Evolutionary conservation across 2,329 filamentous ascomycete species (phyloP).

Genomic region (Fusarium nematophilum): DNA sequence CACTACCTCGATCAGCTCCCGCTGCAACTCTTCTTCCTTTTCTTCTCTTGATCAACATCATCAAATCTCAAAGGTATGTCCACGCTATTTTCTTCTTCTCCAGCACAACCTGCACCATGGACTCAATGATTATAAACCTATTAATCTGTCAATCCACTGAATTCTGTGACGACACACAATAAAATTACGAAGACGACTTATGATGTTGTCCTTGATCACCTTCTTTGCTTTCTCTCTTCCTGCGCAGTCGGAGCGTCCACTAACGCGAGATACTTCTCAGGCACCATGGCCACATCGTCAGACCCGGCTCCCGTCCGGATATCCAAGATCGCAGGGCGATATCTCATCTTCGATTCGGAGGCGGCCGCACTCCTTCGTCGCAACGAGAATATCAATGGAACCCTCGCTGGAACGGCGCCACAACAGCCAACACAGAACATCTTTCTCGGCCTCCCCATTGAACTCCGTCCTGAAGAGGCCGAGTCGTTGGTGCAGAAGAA

Average conservation of each 20-base stretch:
- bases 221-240: constrained; percentile 16
- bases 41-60: constrained; percentile 35
- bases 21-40: constrained; percentile 24
- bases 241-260: constrained; percentile 18
- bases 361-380: constrained; percentile 82
- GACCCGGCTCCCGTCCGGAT: constrained; percentile 73
- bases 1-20: constrained; percentile 31
- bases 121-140: constrained; percentile 62
- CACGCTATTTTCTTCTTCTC: constrained; percentile 12
- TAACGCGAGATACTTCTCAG: constrained; percentile 32
- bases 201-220: constrained; percentile 44
- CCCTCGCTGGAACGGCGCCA: constrained; percentile 87
- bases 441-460: constrained; percentile 87
- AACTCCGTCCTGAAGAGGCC: constrained; percentile 92
- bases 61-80: constrained; percentile 35
- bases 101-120: constrained; percentile 2
- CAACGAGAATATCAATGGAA: constrained; percentile 84
- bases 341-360: constrained; percentile 89
- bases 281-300: constrained; percentile 36
- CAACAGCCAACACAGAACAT: constrained; percentile 96
- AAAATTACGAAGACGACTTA: constrained; percentile 60
- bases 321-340: constrained; percentile 81
- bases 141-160: constrained; percentile 73
- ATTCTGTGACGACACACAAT: constrained; percentile 56
- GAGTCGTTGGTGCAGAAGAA: constrained; percentile 81